These are phyloP conservation scores for Lichtheimia ramosa DNA, from an alignment of 371 early-diverging fungal genomes.

Conservation along the genomic window DNA sequence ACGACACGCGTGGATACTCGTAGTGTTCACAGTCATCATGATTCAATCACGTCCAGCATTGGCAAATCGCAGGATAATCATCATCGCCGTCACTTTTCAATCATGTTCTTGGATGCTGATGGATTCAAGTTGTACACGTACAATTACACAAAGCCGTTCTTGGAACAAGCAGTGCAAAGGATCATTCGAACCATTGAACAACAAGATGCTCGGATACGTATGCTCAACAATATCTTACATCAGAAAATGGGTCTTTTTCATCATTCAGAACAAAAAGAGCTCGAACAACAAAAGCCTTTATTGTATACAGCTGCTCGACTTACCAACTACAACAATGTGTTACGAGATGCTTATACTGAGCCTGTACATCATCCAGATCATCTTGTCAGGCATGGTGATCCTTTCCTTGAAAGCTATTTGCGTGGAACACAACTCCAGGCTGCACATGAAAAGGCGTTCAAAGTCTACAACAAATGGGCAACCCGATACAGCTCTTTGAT, in stretches of 20 bases:
- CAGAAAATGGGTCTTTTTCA: conserved; percentile 75
- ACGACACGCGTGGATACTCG: background rate
- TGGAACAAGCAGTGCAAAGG: conserved; percentile 56
- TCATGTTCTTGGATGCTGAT: conserved; percentile 54
- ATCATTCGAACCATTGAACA: conserved; percentile 20
- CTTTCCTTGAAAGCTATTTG: conserved; percentile 56
- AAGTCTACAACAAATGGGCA: conserved; percentile 71
- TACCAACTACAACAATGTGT: conserved; percentile 37
- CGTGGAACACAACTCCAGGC: conserved; percentile 55
- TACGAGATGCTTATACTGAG: conserved; percentile 52
- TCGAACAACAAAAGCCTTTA: background rate
- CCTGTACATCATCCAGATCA: conserved; percentile 41
- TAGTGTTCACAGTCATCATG: conserved; percentile 34
- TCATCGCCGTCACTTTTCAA: conserved; percentile 53
- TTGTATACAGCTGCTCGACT: conserved; percentile 3
- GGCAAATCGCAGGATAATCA: conserved; percentile 12
- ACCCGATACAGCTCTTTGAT: conserved; percentile 33
- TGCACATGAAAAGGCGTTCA: conserved; percentile 65
- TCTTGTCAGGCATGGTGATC: conserved; percentile 57
- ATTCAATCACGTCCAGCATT: conserved; percentile 34
- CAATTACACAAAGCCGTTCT: conserved; percentile 62
- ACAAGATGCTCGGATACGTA: conserved; percentile 28
- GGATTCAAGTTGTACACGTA: conserved; percentile 62
- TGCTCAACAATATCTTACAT: conserved; percentile 50
- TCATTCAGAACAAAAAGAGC: conserved; percentile 34